A percentile compares a stretch with the other conserved stretches of the same genome.
These are phyloP conservation scores for Leishmania mexicana DNA, from an alignment of 208 protist genomes.

Conservation along the genomic window DNA sequence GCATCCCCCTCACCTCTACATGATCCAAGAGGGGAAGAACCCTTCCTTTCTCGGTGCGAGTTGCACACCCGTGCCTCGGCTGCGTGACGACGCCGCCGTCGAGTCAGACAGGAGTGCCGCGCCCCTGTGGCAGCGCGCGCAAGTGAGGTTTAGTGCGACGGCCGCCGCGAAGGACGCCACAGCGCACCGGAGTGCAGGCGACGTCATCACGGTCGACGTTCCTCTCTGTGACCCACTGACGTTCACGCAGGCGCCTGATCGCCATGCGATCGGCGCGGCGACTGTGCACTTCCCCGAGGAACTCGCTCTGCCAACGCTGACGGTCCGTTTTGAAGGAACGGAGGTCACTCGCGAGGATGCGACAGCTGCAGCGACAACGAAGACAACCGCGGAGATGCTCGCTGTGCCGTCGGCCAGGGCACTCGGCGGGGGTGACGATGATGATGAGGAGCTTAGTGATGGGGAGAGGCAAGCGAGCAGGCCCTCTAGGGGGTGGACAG, in stretches of 20 bases:
- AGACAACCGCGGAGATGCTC: conserved; percentile 48
- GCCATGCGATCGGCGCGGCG: conserved; percentile 14
- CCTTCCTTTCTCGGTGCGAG: conserved; percentile 55
- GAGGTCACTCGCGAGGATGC: conserved; percentile 8
- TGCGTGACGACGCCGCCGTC: neutral
- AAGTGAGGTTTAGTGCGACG: conserved; percentile 6
- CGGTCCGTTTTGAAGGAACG: conserved; percentile 44
- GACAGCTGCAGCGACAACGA: conserved; percentile 34
- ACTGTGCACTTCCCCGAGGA: conserved; percentile 77
- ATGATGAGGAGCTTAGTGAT: conserved; percentile 5
- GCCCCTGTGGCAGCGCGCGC: neutral
- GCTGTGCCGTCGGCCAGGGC: conserved; percentile 32
- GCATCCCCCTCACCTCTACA: conserved; percentile 38
- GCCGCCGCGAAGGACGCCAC: conserved; percentile 11
- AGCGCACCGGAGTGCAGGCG: neutral
- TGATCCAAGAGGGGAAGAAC: conserved; percentile 62
- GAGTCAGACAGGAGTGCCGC: neutral
- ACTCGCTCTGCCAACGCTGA: conserved; percentile 47
- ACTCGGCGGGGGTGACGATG: conserved; percentile 21
- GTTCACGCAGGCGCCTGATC: conserved; percentile 26
- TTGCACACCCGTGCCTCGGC: conserved; percentile 30
- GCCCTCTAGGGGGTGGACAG: neutral
- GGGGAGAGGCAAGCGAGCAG: neutral
- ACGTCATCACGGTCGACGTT: conserved; percentile 18
- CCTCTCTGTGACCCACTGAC: conserved; percentile 28